Conservation (phyloP, 805 yeast species). For the Candida orba region DNA sequence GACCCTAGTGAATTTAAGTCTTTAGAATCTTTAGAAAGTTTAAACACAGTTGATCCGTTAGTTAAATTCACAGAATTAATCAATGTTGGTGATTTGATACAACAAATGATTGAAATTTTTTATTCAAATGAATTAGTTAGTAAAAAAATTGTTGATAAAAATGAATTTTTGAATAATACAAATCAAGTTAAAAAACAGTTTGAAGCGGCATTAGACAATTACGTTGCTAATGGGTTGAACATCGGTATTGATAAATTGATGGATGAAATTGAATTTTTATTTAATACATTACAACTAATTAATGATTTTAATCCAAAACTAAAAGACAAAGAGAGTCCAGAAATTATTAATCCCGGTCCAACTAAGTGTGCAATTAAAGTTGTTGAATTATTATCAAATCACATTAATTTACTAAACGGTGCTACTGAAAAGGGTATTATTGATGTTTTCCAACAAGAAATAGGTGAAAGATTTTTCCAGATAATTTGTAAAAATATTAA, state of each 20-base stretch:
- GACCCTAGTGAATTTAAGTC: conserved; percentile 44
- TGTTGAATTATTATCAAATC: conserved; percentile 57
- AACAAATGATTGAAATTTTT: conserved; percentile 87
- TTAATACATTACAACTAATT: conserved; percentile 46
- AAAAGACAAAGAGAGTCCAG: conserved; percentile 10
- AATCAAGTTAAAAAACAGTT: conserved; percentile 74
- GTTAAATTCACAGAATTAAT: conserved; percentile 84
- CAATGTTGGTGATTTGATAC: conserved; percentile 85
- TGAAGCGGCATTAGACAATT: conserved; percentile 76
- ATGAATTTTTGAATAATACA: conserved; percentile 73
- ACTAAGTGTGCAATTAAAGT: conserved; percentile 61
- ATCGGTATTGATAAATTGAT: conserved; percentile 87
- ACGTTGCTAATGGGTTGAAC: conserved; percentile 88
- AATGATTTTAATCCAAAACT: conserved; percentile 53
- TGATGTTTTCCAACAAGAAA: conserved; percentile 91
- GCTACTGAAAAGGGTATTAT: conserved; percentile 82
- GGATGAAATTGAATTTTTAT: conserved; percentile 65
- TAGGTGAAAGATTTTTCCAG: conserved; percentile 79
- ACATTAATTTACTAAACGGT: conserved; percentile 66
- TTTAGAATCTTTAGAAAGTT: conserved; percentile 25
- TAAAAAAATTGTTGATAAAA: conserved; percentile 54
- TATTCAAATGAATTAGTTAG: conserved; percentile 72
- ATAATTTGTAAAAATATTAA: conserved; percentile 72
- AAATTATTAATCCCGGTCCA: conserved; percentile 32
- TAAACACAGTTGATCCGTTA: conserved; percentile 64